Evolutionary conservation across 306 rosid species (phyloP).

Genomic region (Fragaria ananassa): DNA sequence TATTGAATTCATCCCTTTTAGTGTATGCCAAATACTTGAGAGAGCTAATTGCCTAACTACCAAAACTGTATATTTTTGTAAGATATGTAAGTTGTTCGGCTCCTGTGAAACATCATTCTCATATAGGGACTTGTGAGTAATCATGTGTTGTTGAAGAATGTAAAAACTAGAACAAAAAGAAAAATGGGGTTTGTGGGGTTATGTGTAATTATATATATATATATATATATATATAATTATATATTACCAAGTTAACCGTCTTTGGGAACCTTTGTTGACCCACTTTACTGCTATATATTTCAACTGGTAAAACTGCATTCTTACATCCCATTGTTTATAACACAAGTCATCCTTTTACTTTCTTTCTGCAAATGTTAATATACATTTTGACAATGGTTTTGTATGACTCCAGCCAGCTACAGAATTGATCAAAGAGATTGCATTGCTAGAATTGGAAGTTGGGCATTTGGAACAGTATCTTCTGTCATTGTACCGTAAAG

Average conservation of each 20-base stretch:
- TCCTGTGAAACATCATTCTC: neutral
- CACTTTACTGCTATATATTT: neutral
- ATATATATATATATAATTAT: too few species aligned
- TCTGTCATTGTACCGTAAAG: slow-evolving; percentile 83
- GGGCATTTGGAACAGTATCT: slow-evolving; percentile 93
- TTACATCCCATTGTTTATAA: neutral
- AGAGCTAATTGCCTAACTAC: neutral
- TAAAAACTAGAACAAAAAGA: neutral
- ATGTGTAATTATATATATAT: neutral
- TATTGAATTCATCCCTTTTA: neutral
- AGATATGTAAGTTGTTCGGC: neutral
- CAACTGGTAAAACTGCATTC: neutral
- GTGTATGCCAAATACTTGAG: neutral
- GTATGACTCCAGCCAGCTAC: slow-evolving; percentile 71
- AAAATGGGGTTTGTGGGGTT: neutral
- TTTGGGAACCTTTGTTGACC: neutral
- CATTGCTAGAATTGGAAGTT: slow-evolving; percentile 84
- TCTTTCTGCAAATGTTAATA: neutral
- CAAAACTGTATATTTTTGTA: neutral
- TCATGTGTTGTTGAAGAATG: neutral
- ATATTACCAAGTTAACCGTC: neutral
- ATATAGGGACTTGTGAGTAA: neutral
- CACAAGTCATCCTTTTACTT: neutral
- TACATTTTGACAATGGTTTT: slow-evolving; percentile 12
- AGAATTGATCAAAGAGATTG: slow-evolving; percentile 86